A percentile compares a stretch with the other conserved stretches of the same genome.
Evolutionary conservation across 345 rosid species (phyloP).

Genomic region (Orychophragmus violaceus): DNA sequence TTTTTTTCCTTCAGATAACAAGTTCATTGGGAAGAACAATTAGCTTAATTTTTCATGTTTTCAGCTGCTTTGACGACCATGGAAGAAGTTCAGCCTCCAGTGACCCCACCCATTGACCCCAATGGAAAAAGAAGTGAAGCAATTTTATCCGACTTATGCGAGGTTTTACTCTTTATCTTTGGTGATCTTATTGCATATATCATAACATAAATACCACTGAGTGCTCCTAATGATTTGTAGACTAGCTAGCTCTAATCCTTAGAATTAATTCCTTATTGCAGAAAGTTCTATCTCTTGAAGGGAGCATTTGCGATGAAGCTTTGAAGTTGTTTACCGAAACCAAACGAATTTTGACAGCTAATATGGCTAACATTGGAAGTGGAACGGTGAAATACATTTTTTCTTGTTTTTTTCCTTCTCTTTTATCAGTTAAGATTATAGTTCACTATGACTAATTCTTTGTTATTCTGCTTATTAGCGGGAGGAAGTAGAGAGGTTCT

Average conservation of each 20-base stretch:
- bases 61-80: conserved; percentile 22
- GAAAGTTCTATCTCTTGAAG: conserved; percentile 55
- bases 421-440: conserved; percentile 6
- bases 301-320: conserved; percentile 34
- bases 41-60: background rate
- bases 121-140: conserved; percentile 27
- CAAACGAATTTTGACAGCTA: conserved; percentile 47
- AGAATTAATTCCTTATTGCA: conserved; percentile 27
- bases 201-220: background rate
- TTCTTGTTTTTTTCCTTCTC: background rate
- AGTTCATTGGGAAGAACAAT: background rate
- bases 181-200: background rate
- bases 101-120: conserved; percentile 31
- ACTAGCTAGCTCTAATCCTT: background rate
- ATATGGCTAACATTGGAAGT: conserved; percentile 46
- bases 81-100: conserved; percentile 38
- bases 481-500: conserved; percentile 81
- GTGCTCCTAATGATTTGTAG: background rate
- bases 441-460: conserved; percentile 4
- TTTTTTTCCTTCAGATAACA: background rate
- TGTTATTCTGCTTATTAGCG: conserved; percentile 33
- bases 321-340: conserved; percentile 67
- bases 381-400: conserved; percentile 43
- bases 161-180: conserved; percentile 9
- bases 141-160: conserved; percentile 25